Conservation (phyloP, 2,329 filamentous ascomycete species). For the Cladosporium sp. region DNA sequence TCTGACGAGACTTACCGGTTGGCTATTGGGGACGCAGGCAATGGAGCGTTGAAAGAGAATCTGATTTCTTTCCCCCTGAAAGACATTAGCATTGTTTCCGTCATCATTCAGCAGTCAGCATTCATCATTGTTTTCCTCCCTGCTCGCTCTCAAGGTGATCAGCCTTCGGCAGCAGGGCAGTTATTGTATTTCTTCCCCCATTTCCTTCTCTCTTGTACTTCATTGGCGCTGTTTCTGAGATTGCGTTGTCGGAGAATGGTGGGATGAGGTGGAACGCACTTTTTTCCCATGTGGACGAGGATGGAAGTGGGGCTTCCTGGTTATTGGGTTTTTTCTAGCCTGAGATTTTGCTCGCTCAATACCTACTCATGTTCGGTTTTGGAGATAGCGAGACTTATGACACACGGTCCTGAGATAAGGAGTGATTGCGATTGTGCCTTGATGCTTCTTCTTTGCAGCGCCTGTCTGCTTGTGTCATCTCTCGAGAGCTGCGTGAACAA, state of each 20-base stretch:
- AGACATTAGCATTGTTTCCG: not conserved
- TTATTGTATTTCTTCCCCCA: not conserved
- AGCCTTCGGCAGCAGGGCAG: not conserved
- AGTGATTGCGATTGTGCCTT: not conserved
- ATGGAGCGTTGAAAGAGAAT: not conserved
- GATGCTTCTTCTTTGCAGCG: not conserved
- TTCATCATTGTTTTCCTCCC: not conserved
- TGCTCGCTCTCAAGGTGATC: not conserved
- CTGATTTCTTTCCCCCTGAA: not conserved
- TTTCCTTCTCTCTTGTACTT: not conserved
- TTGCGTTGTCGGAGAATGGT: not conserved
- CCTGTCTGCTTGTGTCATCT: not conserved
- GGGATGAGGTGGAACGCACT: not conserved
- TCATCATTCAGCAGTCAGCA: not conserved
- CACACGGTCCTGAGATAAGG: not conserved
- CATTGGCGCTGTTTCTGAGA: not conserved
- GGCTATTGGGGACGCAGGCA: not conserved
- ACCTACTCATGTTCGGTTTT: not conserved
- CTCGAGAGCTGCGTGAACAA: not conserved
- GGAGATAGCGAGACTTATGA: not conserved
- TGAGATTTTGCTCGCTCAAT: not conserved
- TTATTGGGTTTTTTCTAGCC: not conserved
- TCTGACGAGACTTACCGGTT: not conserved
- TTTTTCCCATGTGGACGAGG: not conserved
- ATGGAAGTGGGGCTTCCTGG: not conserved